phyloP scores from a whole-genome alignment of 1,284 basidiomycete genomes.

The Amylostereum chailletii region DNA sequence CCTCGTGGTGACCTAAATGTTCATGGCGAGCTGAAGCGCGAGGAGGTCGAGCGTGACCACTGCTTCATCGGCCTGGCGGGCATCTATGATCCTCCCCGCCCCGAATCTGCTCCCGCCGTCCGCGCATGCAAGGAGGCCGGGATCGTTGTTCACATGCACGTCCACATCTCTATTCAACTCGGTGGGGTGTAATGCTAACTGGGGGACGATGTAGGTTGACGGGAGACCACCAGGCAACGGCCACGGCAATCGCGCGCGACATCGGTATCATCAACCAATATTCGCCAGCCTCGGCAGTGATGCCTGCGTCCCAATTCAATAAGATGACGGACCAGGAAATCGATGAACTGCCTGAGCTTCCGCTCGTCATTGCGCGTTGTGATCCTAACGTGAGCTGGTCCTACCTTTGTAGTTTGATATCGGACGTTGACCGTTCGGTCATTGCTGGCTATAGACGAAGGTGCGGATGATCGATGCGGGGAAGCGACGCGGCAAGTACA shows the following conservation, averaged over 20 bases:
- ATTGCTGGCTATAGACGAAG: constrained; percentile 26
- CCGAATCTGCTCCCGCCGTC: constrained; percentile 56
- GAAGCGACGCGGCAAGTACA: constrained; percentile 44
- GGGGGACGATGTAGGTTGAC: constrained; percentile 26
- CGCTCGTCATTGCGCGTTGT: constrained; percentile 52
- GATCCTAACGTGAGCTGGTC: constrained; percentile 21
- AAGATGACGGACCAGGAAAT: constrained; percentile 52
- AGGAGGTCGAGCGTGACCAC: constrained; percentile 49
- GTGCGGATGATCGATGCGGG: constrained; percentile 42
- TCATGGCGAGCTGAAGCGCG: constrained; percentile 21
- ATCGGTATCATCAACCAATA: constrained; percentile 42
- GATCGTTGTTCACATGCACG: constrained; percentile 51
- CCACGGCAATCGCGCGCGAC: constrained; percentile 33
- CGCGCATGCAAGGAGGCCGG: constrained; percentile 54
- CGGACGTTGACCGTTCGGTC: not conserved
- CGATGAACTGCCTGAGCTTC: constrained; percentile 43
- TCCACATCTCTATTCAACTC: not conserved
- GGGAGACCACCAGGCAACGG: constrained; percentile 29
- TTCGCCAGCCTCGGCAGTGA: constrained; percentile 22
- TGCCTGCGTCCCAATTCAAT: constrained; percentile 57
- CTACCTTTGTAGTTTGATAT: not conserved
- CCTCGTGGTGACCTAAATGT: not conserved
- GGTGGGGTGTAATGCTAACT: too few relatives aligned
- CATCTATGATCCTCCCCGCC: constrained; percentile 66
- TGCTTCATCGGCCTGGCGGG: constrained; percentile 57